Evolutionary conservation across 345 rosid genomes (phyloP).

Genomic region (Acer campestre): DNA sequence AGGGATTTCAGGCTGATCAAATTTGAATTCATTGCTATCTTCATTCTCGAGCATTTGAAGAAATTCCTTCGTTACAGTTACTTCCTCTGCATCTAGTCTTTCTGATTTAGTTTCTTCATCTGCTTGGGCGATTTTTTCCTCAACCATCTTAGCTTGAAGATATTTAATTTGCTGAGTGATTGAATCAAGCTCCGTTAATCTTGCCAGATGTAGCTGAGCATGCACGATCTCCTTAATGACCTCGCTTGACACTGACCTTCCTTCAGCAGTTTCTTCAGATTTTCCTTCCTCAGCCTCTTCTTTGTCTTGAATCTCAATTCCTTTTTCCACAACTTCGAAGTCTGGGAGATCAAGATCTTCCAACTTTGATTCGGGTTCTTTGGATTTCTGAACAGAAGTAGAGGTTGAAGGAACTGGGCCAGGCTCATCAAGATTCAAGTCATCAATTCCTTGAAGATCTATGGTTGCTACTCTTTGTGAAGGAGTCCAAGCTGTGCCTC

Average conservation of each 20-base stretch:
- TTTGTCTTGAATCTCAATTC: slow-evolving; percentile 76
- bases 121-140: slow-evolving; percentile 35
- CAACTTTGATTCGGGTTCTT: slow-evolving; percentile 46
- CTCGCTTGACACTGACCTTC: slow-evolving; percentile 52
- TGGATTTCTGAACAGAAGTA: slow-evolving; percentile 12
- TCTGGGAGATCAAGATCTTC: slow-evolving; percentile 76
- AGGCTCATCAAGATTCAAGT: slow-evolving; percentile 84
- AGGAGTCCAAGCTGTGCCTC: slow-evolving; percentile 69
- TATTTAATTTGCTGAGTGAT: slow-evolving; percentile 91
- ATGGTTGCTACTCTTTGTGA: slow-evolving; percentile 31
- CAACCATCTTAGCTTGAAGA: slow-evolving; percentile 78
- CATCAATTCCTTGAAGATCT: slow-evolving; percentile 79
- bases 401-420: slow-evolving; percentile 36
- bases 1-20: slow-evolving; percentile 46
- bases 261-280: slow-evolving; percentile 47
- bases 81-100: slow-evolving; percentile 81
- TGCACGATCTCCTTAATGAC: slow-evolving; percentile 70
- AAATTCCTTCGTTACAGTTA: slow-evolving; percentile 78
- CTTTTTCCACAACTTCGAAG: slow-evolving; percentile 87
- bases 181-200: slow-evolving; percentile 79
- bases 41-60: slow-evolving; percentile 86
- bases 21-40: slow-evolving; percentile 41
- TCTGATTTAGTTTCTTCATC: slow-evolving; percentile 62
- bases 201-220: slow-evolving; percentile 58
- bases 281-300: slow-evolving; percentile 17